phyloP scores from a whole-genome alignment of 768 basidiomycete species.

The Ramaria rubella region DNA sequence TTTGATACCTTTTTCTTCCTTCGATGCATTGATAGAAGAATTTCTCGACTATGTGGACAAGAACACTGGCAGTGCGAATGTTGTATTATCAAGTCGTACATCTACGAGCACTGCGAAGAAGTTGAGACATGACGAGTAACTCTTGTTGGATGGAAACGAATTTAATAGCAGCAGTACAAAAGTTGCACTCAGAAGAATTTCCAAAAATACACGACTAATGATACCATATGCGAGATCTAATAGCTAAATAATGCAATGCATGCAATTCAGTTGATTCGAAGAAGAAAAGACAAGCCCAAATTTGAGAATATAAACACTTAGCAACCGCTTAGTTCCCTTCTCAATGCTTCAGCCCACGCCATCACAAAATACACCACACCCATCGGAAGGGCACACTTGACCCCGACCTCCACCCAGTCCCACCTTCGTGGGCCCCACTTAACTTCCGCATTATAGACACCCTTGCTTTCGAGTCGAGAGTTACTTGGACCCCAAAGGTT shows the following conservation, averaged over 20 bases:
- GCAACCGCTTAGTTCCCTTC: conserved; percentile 27
- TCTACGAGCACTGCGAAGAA: too few relatives aligned
- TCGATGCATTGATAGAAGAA: too few relatives aligned
- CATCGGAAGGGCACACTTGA: conserved; percentile 67
- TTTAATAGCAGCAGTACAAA: too few relatives aligned
- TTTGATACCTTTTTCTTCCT: background rate
- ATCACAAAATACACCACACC: conserved; percentile 71
- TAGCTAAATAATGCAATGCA: too few relatives aligned
- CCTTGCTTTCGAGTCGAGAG: conserved; percentile 33
- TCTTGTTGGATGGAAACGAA: too few relatives aligned
- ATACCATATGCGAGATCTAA: too few relatives aligned
- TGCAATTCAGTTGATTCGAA: background rate
- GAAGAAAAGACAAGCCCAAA: background rate
- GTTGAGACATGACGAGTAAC: too few relatives aligned
- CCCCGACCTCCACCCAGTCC: conserved; percentile 73
- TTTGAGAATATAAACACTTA: background rate
- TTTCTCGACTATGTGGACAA: too few relatives aligned
- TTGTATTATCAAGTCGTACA: too few relatives aligned
- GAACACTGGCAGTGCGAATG: too few relatives aligned
- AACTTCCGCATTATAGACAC: conserved; percentile 17
- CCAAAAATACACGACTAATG: too few relatives aligned
- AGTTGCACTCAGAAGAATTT: too few relatives aligned
- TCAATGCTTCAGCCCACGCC: conserved; percentile 57
- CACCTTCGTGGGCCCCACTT: conserved; percentile 59
- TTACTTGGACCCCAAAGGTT: conserved; percentile 61